These are phyloP conservation scores for Mortierella alpina DNA, from an alignment of 192 early-diverging fungal species.

Conservation along the genomic window DNA sequence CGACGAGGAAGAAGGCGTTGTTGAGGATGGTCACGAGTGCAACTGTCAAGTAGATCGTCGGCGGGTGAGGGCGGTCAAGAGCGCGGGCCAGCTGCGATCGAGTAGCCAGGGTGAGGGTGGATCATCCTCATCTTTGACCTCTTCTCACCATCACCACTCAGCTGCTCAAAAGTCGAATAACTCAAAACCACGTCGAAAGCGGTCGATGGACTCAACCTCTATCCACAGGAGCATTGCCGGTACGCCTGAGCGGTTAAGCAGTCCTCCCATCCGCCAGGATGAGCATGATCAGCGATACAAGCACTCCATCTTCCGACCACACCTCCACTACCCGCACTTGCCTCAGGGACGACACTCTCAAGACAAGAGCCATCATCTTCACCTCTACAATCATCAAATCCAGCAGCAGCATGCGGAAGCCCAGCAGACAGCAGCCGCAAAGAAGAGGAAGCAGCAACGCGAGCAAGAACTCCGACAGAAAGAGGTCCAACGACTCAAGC, in stretches of 20 bases:
- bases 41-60: constrained; percentile 8
- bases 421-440: not conserved
- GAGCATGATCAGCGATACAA: not conserved
- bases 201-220: constrained; percentile 13
- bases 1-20: not conserved
- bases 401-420: not conserved
- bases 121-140: not conserved
- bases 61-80: constrained; percentile 16
- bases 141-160: not conserved
- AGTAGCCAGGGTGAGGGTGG: not conserved
- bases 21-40: constrained; percentile 28
- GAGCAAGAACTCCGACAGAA: constrained; percentile 32
- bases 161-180: constrained; percentile 1
- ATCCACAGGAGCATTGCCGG: not conserved
- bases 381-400: not conserved
- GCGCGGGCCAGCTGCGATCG: constrained; percentile 6
- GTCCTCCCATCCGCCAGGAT: not conserved
- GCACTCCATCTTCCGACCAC: too few relatives aligned
- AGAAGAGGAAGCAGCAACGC: constrained; percentile 27
- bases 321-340: too few relatives aligned
- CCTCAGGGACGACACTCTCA: not conserved
- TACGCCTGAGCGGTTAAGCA: not conserved
- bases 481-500: constrained; percentile 31
- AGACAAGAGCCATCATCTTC: not conserved
- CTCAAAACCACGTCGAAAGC: constrained; percentile 6